Percentiles rank a stretch among this genome's conserved stretches.
phyloP scores from a whole-genome alignment of 2,329 filamentous ascomycete species.

The Epichloe gansuensis region DNA sequence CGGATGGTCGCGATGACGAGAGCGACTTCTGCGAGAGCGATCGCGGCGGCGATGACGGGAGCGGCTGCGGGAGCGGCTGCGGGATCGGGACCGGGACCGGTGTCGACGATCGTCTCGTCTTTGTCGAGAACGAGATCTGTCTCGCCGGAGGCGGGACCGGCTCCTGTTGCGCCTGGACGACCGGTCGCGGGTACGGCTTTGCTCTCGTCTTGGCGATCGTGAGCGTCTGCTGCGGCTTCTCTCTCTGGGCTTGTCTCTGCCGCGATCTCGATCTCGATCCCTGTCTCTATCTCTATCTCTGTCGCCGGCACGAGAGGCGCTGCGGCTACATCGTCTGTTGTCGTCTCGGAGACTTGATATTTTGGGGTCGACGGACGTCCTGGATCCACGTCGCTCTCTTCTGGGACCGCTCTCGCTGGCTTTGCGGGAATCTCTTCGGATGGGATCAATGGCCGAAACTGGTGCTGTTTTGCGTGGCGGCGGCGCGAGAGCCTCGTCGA shows the following conservation, averaged over 20 bases:
- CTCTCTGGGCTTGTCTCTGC: conserved; percentile 15
- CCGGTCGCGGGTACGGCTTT: conserved; percentile 19
- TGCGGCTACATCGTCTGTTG: conserved; percentile 17
- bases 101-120: conserved; percentile 20
- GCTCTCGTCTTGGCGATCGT: conserved; percentile 24
- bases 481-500: conserved; percentile 42
- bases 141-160: conserved; percentile 22
- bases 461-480: conserved; percentile 40
- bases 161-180: conserved; percentile 24
- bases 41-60: conserved; percentile 19
- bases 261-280: neutral
- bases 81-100: conserved; percentile 6
- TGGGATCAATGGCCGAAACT: conserved; percentile 46
- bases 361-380: conserved; percentile 17
- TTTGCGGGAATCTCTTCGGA: conserved; percentile 32
- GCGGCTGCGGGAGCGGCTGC: conserved; percentile 13
- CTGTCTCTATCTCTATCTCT: neutral
- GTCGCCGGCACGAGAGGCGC: conserved; percentile 16
- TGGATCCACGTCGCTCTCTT: conserved; percentile 20
- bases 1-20: conserved; percentile 19
- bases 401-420: conserved; percentile 18
- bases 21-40: conserved; percentile 23
- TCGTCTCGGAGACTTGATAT: conserved; percentile 16
- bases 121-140: conserved; percentile 27
- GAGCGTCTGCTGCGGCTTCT: conserved; percentile 24